Conservation (phyloP, 208 protist genomes). For the Trypanosoma boissoni region DNA sequence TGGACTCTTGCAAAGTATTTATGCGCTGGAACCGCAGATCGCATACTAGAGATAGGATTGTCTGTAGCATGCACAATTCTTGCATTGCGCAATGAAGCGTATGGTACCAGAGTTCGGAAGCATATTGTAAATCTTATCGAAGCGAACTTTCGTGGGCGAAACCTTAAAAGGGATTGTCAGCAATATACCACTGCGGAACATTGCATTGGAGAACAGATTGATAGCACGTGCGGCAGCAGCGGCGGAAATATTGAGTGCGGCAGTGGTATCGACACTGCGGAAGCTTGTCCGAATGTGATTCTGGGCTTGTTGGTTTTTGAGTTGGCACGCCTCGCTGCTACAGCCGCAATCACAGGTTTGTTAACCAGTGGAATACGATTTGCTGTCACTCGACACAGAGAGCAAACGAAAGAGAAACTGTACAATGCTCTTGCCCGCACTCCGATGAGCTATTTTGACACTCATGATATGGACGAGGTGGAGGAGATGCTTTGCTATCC, state of each 20-base stretch:
- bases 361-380: slow-evolving; percentile 46
- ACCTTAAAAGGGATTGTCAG: no score
- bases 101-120: no score
- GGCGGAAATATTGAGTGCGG: no score
- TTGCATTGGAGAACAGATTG: no score
- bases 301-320: slow-evolving; percentile 40
- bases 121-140: no score
- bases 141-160: no score
- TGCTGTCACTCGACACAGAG: slow-evolving; percentile 37
- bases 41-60: no score
- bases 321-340: slow-evolving; percentile 42
- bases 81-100: no score
- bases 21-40: slow-evolving; percentile 43
- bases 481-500: slow-evolving; percentile 77
- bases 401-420: slow-evolving; percentile 50
- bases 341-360: slow-evolving; percentile 35
- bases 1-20: slow-evolving; percentile 55
- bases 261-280: not conserved
- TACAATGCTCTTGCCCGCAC: slow-evolving; percentile 62
- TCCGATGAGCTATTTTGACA: slow-evolving; percentile 66
- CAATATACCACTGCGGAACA: no score
- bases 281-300: not conserved
- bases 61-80: no score
- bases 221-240: no score
- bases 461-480: slow-evolving; percentile 48